Evolutionary conservation across 176 grass and related monocot species (phyloP).

Genomic region (Carex myosuroides): DNA sequence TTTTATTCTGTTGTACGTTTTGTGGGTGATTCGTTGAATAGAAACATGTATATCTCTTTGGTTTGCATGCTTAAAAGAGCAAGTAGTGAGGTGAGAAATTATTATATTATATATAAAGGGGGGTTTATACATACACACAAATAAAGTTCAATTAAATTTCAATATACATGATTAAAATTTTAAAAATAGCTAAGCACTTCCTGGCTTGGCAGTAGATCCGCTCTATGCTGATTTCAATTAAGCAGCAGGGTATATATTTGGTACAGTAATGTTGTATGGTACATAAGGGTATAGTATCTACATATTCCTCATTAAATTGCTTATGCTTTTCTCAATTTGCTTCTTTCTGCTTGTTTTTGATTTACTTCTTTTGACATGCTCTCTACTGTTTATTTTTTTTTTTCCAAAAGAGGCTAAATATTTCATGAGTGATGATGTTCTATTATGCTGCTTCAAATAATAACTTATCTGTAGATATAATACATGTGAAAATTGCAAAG

Average conservation of each 20-base stretch:
- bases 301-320: neutral
- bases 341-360: neutral
- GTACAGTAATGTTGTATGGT: neutral
- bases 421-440: neutral
- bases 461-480: neutral
- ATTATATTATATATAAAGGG: too few species aligned
- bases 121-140: too few species aligned
- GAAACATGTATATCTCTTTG: slow-evolving; percentile 84
- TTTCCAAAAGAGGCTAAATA: neutral
- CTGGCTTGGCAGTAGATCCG: too few species aligned
- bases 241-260: neutral
- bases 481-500: neutral
- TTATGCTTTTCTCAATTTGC: neutral
- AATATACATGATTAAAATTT: too few species aligned
- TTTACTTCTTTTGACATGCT: neutral
- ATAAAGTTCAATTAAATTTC: too few species aligned
- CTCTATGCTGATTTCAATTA: too few species aligned
- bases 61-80: slow-evolving; percentile 76
- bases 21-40: slow-evolving; percentile 88
- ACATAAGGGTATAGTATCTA: neutral
- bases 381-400: neutral
- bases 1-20: slow-evolving; percentile 34
- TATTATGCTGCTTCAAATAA: neutral
- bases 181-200: too few species aligned
- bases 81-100: slow-evolving; percentile 35